phyloP scores from a whole-genome alignment of 2,329 filamentous ascomycete genomes.

The Davidsoniella virescens region DNA sequence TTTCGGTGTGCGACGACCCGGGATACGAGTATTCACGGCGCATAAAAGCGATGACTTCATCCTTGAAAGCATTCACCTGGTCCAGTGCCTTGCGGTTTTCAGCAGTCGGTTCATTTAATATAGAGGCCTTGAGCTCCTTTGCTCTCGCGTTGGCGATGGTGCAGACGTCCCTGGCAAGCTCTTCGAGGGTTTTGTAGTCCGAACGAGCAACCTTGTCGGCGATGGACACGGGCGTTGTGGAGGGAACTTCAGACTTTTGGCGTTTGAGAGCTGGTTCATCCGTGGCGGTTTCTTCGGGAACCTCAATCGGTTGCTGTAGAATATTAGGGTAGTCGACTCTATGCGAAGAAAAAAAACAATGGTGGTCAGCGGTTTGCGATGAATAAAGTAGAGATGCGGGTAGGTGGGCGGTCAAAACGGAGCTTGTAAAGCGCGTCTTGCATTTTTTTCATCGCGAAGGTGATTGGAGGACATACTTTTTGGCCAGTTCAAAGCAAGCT shows the following conservation, averaged over 20 bases:
- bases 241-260: constrained; percentile 35
- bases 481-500: constrained; percentile 23
- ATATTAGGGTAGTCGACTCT: constrained; percentile 31
- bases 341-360: not conserved
- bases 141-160: constrained; percentile 31
- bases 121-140: constrained; percentile 28
- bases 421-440: constrained; percentile 1
- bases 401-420: constrained; percentile 6
- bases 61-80: constrained; percentile 15
- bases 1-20: not conserved
- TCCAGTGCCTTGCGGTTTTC: constrained; percentile 13
- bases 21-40: constrained; percentile 42
- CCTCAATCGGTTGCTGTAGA: constrained; percentile 30
- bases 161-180: constrained; percentile 44
- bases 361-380: not conserved
- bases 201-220: constrained; percentile 36
- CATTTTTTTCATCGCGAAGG: too few relatives aligned
- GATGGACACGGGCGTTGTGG: constrained; percentile 26
- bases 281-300: constrained; percentile 31
- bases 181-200: constrained; percentile 44
- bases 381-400: not conserved
- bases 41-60: constrained; percentile 45
- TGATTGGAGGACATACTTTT: constrained; percentile 20
- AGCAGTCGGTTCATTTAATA: constrained; percentile 15
- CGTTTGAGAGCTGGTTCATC: constrained; percentile 43